These are phyloP conservation scores for Ganoderma meredithae DNA, from an alignment of 1,284 basidiomycete genomes.

Conservation along the genomic window DNA sequence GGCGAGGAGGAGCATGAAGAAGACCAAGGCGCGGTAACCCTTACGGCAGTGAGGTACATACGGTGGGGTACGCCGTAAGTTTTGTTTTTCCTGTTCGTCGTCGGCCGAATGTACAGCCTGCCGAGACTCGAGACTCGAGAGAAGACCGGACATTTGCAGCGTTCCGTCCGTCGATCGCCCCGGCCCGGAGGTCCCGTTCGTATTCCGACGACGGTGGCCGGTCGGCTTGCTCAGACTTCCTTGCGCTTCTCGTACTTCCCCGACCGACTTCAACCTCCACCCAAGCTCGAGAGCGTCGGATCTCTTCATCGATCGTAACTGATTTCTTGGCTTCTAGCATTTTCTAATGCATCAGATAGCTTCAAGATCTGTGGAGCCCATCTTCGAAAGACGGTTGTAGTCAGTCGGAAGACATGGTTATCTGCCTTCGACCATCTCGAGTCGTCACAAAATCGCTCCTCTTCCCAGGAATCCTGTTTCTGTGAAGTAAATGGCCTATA, in stretches of 20 bases:
- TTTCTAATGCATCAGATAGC: background rate
- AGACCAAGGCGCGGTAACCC: slow-evolving; percentile 47
- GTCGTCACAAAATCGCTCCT: no score
- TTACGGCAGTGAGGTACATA: no score
- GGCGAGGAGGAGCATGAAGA: slow-evolving; percentile 63
- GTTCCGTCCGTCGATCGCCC: background rate
- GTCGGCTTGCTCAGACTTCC: background rate
- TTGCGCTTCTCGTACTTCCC: background rate
- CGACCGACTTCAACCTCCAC: background rate
- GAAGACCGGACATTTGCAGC: background rate
- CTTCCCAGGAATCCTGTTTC: no score
- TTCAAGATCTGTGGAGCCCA: background rate
- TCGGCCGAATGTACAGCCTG: background rate
- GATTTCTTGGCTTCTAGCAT: background rate
- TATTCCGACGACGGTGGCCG: background rate
- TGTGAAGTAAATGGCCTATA: no score
- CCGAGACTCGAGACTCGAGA: background rate
- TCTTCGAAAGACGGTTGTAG: background rate
- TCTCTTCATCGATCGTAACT: background rate
- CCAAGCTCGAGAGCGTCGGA: background rate
- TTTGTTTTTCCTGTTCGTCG: background rate
- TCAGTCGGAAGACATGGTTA: background rate
- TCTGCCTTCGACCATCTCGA: background rate
- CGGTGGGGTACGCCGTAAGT: no score
- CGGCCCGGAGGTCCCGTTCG: background rate